These are phyloP conservation scores for Russula sp. DNA, from an alignment of 768 basidiomycete species.

Conservation along the genomic window DNA sequence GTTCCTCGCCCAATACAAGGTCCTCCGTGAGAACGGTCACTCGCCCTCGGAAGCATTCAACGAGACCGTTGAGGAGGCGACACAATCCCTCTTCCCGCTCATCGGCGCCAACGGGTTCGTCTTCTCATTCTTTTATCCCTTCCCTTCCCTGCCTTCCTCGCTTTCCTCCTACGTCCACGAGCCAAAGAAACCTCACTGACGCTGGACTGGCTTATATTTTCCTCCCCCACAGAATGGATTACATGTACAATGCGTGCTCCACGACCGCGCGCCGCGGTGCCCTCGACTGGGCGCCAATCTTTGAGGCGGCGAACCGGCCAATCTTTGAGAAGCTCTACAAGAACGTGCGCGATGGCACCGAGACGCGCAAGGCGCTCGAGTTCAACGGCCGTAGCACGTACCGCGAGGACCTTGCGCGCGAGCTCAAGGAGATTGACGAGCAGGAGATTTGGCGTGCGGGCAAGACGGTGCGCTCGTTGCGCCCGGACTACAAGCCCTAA, in stretches of 20 bases:
- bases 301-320: conserved; percentile 90
- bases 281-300: conserved; percentile 97
- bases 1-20: conserved; percentile 98
- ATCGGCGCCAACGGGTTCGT: conserved; percentile 88
- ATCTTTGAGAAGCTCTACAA: conserved; percentile 93
- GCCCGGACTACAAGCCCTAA: conserved; percentile 70
- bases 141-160: not conserved
- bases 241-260: conserved; percentile 99
- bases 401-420: conserved; percentile 85
- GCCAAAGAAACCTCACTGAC: too few species aligned
- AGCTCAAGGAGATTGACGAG: conserved; percentile 90
- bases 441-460: conserved; percentile 99
- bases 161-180: not conserved
- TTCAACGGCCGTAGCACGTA: conserved; percentile 93
- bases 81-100: conserved; percentile 94
- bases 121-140: not conserved
- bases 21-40: conserved; percentile 94
- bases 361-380: conserved; percentile 94
- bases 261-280: conserved; percentile 98
- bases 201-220: not conserved
- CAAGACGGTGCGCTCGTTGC: conserved; percentile 85
- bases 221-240: conserved; percentile 69
- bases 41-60: conserved; percentile 98
- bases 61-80: conserved; percentile 99
- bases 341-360: conserved; percentile 90